Evolutionary conservation across 306 rosid genomes (phyloP).

Genomic region (Trifolium dubium): DNA sequence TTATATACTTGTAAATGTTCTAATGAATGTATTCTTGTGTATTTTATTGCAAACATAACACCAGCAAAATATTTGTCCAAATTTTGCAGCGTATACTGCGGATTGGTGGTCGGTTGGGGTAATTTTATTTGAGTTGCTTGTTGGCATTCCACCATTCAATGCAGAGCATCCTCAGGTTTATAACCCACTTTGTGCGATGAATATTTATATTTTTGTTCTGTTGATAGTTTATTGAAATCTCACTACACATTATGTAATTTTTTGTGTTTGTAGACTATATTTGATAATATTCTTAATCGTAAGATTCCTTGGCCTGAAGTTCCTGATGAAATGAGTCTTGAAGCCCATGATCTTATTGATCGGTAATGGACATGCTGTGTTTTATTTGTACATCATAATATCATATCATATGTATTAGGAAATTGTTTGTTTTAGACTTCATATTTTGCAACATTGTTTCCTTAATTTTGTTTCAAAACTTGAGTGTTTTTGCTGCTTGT

Average conservation of each 20-base stretch:
- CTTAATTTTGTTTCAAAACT: background rate
- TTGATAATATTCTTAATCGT: conserved; percentile 94
- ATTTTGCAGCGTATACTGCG: conserved; percentile 77
- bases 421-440: conserved; percentile 28
- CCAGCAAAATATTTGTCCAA: conserved; percentile 23
- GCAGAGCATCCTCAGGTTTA: conserved; percentile 98
- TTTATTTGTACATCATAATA: conserved; percentile 26
- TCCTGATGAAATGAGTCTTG: conserved; percentile 87
- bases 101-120: conserved; percentile 99
- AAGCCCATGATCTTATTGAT: conserved; percentile 88
- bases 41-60: conserved; percentile 28
- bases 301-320: conserved; percentile 94
- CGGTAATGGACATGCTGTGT: conserved; percentile 58
- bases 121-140: conserved; percentile 93
- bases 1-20: conserved; percentile 14
- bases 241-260: conserved; percentile 23
- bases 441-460: background rate
- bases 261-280: conserved; percentile 70
- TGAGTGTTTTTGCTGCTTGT: conserved; percentile 21
- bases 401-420: conserved; percentile 27
- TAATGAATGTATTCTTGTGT: conserved; percentile 24
- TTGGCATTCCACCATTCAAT: conserved; percentile 99
- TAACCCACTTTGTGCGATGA: conserved; percentile 21
- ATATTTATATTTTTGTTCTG: conserved; percentile 22
- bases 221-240: conserved; percentile 34